phyloP scores from a whole-genome alignment of 2,329 filamentous ascomycete species.

The Truncatella angustata region DNA sequence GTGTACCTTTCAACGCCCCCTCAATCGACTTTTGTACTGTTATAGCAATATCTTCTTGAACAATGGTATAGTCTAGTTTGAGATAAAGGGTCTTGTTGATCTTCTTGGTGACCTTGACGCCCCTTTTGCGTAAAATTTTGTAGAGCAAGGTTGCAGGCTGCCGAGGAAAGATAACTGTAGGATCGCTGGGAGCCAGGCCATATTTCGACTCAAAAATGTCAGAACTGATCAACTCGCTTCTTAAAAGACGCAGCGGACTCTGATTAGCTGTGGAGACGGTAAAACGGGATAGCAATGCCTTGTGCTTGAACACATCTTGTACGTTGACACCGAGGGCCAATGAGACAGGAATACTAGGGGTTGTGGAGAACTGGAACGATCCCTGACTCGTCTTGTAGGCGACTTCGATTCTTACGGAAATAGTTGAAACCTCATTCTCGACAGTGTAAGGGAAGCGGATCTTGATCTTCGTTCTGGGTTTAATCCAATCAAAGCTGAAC shows the following conservation, averaged over 20 bases:
- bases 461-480: slow-evolving; percentile 44
- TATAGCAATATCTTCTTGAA: slow-evolving; percentile 70
- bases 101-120: slow-evolving; percentile 29
- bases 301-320: slow-evolving; percentile 89
- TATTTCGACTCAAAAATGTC: slow-evolving; percentile 66
- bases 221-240: slow-evolving; percentile 68
- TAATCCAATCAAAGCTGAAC: slow-evolving; percentile 49
- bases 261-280: slow-evolving; percentile 79
- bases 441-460: slow-evolving; percentile 79
- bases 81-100: slow-evolving; percentile 58
- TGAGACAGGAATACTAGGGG: slow-evolving; percentile 65
- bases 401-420: slow-evolving; percentile 75
- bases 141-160: slow-evolving; percentile 82
- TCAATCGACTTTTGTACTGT: slow-evolving; percentile 44
- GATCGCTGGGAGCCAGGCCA: slow-evolving; percentile 49
- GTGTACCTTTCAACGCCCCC: slow-evolving; percentile 35
- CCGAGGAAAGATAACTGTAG: slow-evolving; percentile 70
- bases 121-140: slow-evolving; percentile 62
- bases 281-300: slow-evolving; percentile 81
- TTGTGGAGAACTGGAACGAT: slow-evolving; percentile 61
- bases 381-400: slow-evolving; percentile 68
- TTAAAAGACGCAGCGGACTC: slow-evolving; percentile 72
- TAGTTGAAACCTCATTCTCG: slow-evolving; percentile 70
- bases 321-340: slow-evolving; percentile 93
- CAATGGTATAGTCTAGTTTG: slow-evolving; percentile 70